Conservation (phyloP, 73 alveolate genomes). For the Paramecium primaurelia region DNA sequence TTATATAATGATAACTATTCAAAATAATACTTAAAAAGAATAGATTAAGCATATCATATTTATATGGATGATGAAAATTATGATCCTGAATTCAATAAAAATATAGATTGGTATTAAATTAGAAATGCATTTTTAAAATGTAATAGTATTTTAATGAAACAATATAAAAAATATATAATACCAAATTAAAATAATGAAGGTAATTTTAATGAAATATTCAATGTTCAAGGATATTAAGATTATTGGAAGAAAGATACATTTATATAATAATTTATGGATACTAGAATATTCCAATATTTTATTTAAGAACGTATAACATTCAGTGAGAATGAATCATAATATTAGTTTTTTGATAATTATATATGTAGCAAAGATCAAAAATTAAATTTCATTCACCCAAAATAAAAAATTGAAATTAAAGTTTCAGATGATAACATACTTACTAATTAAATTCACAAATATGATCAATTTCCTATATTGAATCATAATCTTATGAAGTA, state of each 20-base stretch:
- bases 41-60: constrained; percentile 33
- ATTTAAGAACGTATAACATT: constrained; percentile 25
- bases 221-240: constrained; percentile 18
- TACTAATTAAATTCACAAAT: background rate
- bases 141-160: constrained; percentile 8
- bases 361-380: background rate
- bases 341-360: constrained; percentile 51
- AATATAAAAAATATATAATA: constrained; percentile 27
- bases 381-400: background rate
- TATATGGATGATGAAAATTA: background rate
- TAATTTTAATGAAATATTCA: constrained; percentile 31
- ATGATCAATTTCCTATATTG: constrained; percentile 31
- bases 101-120: constrained; percentile 2
- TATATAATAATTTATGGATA: constrained; percentile 40
- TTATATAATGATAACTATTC: constrained; percentile 19
- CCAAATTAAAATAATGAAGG: background rate
- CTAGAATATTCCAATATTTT: constrained; percentile 48
- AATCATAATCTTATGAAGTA: background rate
- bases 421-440: background rate
- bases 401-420: background rate
- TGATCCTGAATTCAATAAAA: constrained; percentile 17
- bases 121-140: constrained; percentile 54
- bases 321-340: background rate
- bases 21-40: background rate
- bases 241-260: constrained; percentile 26